These are phyloP conservation scores for Podila minutissima DNA, from an alignment of 192 early-diverging fungal species.

Conservation along the genomic window DNA sequence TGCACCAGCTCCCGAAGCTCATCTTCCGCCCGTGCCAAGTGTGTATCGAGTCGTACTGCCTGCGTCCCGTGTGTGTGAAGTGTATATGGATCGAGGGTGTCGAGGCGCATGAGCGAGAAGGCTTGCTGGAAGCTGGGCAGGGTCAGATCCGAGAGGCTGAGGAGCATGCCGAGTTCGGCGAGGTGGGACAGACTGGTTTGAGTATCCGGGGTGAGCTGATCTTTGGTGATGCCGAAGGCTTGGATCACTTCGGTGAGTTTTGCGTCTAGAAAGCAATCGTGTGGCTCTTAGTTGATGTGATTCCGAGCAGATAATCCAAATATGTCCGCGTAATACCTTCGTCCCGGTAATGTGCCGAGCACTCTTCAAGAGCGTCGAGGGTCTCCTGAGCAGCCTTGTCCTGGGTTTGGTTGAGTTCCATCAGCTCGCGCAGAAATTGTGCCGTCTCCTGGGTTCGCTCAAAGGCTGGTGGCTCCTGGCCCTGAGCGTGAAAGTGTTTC, in stretches of 20 bases:
- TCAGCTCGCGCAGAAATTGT: constrained; percentile 1
- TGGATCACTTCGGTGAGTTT: constrained; percentile 19
- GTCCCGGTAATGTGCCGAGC: not conserved
- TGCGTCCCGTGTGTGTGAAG: not conserved
- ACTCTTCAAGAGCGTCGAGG: constrained; percentile 3
- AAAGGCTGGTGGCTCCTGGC: constrained; percentile 16
- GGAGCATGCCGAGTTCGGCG: constrained; percentile 28
- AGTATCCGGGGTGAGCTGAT: constrained; percentile 4
- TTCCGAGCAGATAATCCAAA: no score
- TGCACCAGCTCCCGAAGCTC: constrained; percentile 6
- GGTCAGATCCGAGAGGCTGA: constrained; percentile 17
- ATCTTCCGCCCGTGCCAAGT: not conserved
- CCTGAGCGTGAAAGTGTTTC: constrained; percentile 10
- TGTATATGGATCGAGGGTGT: not conserved
- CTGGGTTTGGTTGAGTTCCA: constrained; percentile 19
- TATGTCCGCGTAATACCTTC: constrained; percentile 15
- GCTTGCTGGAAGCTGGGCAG: constrained; percentile 12
- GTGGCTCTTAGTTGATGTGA: not conserved
- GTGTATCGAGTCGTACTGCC: not conserved
- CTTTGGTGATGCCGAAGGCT: constrained; percentile 7
- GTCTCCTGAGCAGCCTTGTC: constrained; percentile 11
- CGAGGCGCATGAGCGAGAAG: constrained; percentile 12
- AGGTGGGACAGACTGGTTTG: not conserved
- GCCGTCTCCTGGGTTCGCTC: constrained; percentile 21
- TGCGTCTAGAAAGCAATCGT: constrained; percentile 2